A percentile compares a stretch with the other conserved stretches of the same genome.
phyloP scores from a whole-genome alignment of 2,329 filamentous ascomycete genomes.

The Basipetospora chlamydospora region DNA sequence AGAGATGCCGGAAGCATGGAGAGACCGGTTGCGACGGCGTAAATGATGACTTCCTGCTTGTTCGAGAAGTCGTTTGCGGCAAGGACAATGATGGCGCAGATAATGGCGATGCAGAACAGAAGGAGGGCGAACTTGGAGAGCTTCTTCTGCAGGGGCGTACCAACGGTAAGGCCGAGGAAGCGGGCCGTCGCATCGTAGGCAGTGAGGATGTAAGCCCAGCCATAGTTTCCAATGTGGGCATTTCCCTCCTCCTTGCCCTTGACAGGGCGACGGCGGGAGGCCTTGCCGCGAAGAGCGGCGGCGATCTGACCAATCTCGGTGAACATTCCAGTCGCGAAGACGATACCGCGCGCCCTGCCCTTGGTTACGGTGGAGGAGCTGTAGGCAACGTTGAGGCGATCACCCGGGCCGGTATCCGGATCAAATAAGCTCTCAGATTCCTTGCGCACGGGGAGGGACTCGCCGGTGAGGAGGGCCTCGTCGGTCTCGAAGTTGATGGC shows the following conservation, averaged over 20 bases:
- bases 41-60: constrained; percentile 25
- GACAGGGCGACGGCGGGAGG: constrained; percentile 4
- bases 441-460: too few relatives aligned
- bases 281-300: constrained; percentile 21
- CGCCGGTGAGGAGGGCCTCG: constrained; percentile 47
- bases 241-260: constrained; percentile 20
- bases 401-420: constrained; percentile 31
- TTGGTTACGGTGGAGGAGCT: constrained; percentile 48
- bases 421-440: constrained; percentile 27
- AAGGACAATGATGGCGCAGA: constrained; percentile 30
- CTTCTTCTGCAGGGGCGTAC: constrained; percentile 56
- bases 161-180: constrained; percentile 36
- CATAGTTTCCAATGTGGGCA: constrained; percentile 16
- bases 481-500: constrained; percentile 55
- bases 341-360: constrained; percentile 43
- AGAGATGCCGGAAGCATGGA: constrained; percentile 38
- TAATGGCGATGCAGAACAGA: constrained; percentile 44
- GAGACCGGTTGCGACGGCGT: constrained; percentile 29
- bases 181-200: constrained; percentile 21
- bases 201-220: constrained; percentile 23
- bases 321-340: constrained; percentile 45
- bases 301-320: constrained; percentile 51
- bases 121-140: constrained; percentile 54
- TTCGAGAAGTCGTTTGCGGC: constrained; percentile 25
- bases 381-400: constrained; percentile 48